These are phyloP conservation scores for Castanea crenata DNA, from an alignment of 306 rosid species.

Conservation along the genomic window DNA sequence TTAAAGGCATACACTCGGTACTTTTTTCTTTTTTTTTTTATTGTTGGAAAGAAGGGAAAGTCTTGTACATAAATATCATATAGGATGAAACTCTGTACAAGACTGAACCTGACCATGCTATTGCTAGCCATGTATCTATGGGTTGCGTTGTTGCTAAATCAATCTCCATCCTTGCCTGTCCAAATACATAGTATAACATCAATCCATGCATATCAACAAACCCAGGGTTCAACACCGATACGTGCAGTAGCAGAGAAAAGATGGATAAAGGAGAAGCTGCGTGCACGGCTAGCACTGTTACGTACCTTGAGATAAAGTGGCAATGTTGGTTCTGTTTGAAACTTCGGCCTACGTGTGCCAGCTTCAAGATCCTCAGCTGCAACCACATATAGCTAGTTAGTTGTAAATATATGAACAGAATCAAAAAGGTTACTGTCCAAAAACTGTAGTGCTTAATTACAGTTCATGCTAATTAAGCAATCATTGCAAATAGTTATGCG, in stretches of 20 bases:
- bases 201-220: constrained; percentile 31
- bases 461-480: background rate
- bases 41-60: constrained; percentile 48
- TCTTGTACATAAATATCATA: constrained; percentile 62
- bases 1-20: background rate
- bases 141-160: constrained; percentile 50
- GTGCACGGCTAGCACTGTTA: constrained; percentile 27
- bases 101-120: constrained; percentile 75
- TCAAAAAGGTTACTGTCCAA: background rate
- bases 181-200: constrained; percentile 62
- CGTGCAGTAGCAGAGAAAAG: constrained; percentile 5
- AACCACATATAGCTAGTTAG: constrained; percentile 27
- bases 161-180: constrained; percentile 67
- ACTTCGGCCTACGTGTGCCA: constrained; percentile 50
- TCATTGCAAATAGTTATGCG: too few species aligned
- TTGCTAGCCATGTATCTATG: constrained; percentile 68
- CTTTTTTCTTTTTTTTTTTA: background rate
- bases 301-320: constrained; percentile 96
- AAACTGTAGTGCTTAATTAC: background rate
- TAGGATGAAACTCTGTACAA: constrained; percentile 75
- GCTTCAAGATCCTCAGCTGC: constrained; percentile 96
- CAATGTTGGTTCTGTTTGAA: constrained; percentile 80
- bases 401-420: constrained; percentile 19
- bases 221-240: constrained; percentile 30
- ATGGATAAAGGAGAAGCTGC: constrained; percentile 1